These are phyloP conservation scores for Citrus maxima DNA, from an alignment of 345 rosid species.

Conservation along the genomic window DNA sequence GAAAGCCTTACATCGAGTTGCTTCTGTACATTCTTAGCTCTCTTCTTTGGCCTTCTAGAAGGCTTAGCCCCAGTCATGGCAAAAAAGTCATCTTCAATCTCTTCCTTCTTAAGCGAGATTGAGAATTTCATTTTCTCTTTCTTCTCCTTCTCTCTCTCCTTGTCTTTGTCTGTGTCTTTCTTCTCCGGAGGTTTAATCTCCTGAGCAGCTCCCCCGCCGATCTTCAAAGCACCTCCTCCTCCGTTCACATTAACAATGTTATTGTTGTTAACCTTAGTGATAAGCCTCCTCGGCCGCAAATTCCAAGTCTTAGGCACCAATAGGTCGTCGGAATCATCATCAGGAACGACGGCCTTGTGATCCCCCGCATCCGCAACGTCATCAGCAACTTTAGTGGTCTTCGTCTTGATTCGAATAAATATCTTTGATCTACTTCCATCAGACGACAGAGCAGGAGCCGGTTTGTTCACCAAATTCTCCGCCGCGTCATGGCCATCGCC, in stretches of 20 bases:
- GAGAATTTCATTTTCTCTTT: slow-evolving; percentile 52
- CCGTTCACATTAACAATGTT: slow-evolving; percentile 14
- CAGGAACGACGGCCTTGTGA: slow-evolving; percentile 35
- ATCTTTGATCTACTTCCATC: slow-evolving; percentile 45
- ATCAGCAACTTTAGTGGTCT: slow-evolving; percentile 25
- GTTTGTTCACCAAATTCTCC: slow-evolving; percentile 33
- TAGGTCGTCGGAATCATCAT: slow-evolving; percentile 32
- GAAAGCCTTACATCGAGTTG: slow-evolving; percentile 45
- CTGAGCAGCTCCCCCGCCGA: slow-evolving; percentile 21
- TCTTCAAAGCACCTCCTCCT: slow-evolving; percentile 23
- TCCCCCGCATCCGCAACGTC: slow-evolving; percentile 28
- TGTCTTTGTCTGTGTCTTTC: slow-evolving; percentile 23
- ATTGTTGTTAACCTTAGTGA: slow-evolving; percentile 28
- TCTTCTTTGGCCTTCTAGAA: slow-evolving; percentile 63
- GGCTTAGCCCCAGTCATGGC: slow-evolving; percentile 73
- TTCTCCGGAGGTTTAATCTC: slow-evolving; percentile 31
- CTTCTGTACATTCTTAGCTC: slow-evolving; percentile 69
- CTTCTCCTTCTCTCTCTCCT: slow-evolving; percentile 13
- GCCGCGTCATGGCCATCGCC: slow-evolving; percentile 14
- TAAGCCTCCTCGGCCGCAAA: slow-evolving; percentile 56
- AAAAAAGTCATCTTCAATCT: slow-evolving; percentile 73
- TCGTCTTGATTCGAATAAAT: slow-evolving; percentile 41
- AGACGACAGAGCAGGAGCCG: slow-evolving; percentile 20
- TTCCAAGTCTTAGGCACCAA: slow-evolving; percentile 61
- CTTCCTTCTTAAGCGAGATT: slow-evolving; percentile 52